These are phyloP conservation scores for Fusarium sterilihyphosum DNA, from an alignment of 2,329 filamentous ascomycete genomes.

Conservation along the genomic window DNA sequence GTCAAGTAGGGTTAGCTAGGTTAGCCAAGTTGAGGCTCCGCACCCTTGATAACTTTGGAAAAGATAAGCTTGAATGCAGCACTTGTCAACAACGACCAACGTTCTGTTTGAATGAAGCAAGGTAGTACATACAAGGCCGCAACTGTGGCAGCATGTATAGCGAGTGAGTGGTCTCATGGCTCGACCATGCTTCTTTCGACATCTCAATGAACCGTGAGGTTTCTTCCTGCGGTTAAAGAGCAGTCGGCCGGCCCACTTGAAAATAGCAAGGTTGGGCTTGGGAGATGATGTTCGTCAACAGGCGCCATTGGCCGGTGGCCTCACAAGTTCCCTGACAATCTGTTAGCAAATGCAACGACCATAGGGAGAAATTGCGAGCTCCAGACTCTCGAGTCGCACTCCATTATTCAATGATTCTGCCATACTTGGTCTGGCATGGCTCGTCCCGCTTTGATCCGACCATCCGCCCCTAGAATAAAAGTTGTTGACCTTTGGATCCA, in stretches of 20 bases:
- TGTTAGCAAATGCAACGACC: conserved; percentile 13
- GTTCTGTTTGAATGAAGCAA: not conserved
- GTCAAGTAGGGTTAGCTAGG: conserved; percentile 6
- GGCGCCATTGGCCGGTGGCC: not conserved
- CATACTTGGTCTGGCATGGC: conserved; percentile 29
- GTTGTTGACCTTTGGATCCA: conserved; percentile 27
- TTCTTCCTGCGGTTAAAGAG: not conserved
- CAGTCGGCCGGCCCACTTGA: not conserved
- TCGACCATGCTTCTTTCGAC: not conserved
- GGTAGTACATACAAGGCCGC: not conserved
- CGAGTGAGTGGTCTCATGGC: not conserved
- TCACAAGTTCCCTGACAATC: not conserved
- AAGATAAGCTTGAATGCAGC: conserved; percentile 8
- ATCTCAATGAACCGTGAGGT: not conserved
- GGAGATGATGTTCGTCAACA: conserved; percentile 3
- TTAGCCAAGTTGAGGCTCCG: conserved; percentile 25
- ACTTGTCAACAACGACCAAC: not conserved
- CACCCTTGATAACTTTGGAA: not conserved
- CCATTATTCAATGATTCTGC: conserved; percentile 3
- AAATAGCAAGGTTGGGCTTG: conserved; percentile 14
- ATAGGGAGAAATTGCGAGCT: conserved; percentile 1
- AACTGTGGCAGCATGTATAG: not conserved
- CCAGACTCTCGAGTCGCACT: conserved; percentile 3
- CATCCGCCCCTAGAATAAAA: conserved; percentile 31
- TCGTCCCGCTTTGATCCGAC: conserved; percentile 36